Base-by-base conservation (phyloP, 179 eudicot species). In the Beta corolliflora region DNA sequence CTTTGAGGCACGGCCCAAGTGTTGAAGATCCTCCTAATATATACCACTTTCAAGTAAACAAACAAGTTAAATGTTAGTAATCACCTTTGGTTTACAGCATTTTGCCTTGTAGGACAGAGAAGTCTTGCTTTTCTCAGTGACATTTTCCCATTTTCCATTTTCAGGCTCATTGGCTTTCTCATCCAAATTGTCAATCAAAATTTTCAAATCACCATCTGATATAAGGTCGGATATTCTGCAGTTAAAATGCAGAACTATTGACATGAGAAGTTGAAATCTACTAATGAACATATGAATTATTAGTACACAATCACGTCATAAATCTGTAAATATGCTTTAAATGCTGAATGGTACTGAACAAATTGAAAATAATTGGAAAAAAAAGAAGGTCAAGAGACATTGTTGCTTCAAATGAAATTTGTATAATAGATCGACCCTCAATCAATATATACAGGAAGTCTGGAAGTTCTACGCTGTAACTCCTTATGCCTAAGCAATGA, bases 21-120 rank as follows among this genome's bases (percentile, higher is more conserved):
- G 16, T 14, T 41, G 5, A 25, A 73, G 46, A 80, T 64, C 36
- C 58, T 53, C 78, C 7, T 16, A 78, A 10, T 3, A 44, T 25
- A 9, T 66, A 56, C 21, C 72, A 29, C 67, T 14, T 9, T 16
- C 18, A 69, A 45, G 15, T 41, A 73, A 48, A n/a, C 61, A 41
- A 60, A 16, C 15, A 18, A 29, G 58, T 41, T 11, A 9, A 36
- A 68, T 69, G 76, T 29, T 70, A 78, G 21, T 41, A 81, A 59
- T 78, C 77, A 95, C 99, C 99, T 95, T 90, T 13, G 91, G 94
- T 83, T 89, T 94, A 88, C 90, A 91, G 88, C 91, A 91, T 82
- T 90, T 90, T 72, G 94, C 99, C 77, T 83, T 81, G 86, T 95
- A 95, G 79, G 92, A 86, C 53, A 94, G 70, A 58, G 54, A 82